Evolutionary conservation across 768 basidiomycete species (phyloP).

Genomic region (Xerocomellus intermedius): DNA sequence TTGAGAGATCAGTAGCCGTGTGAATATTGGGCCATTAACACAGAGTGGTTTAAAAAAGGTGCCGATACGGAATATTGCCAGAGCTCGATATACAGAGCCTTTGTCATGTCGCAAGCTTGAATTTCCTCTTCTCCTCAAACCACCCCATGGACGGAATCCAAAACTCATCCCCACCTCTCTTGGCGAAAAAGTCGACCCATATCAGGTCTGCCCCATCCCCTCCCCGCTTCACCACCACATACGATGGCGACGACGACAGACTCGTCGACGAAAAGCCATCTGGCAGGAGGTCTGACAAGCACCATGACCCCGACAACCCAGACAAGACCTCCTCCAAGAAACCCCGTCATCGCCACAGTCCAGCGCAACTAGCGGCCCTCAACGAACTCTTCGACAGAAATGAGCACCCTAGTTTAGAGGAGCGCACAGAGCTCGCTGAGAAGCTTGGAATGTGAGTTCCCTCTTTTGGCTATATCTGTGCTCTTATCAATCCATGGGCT

Average conservation of each 20-base stretch:
- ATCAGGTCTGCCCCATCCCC: conserved; percentile 13
- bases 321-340: conserved; percentile 51
- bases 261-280: conserved; percentile 28
- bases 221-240: conserved; percentile 3
- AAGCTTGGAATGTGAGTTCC: conserved; percentile 70
- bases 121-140: conserved; percentile 30
- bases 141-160: conserved; percentile 26
- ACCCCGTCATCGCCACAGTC: conserved; percentile 74
- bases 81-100: conserved; percentile 40
- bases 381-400: conserved; percentile 77
- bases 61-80: conserved; percentile 40
- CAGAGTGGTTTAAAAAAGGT: conserved; percentile 35
- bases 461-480: conserved; percentile 26
- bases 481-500: conserved; percentile 17
- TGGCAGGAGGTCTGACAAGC: conserved; percentile 20
- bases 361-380: conserved; percentile 68
- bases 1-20: conserved; percentile 23
- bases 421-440: conserved; percentile 65
- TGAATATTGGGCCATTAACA: conserved; percentile 30
- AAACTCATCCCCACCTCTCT: conserved; percentile 14
- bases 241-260: conserved; percentile 24
- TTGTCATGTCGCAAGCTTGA: conserved; percentile 38
- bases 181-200: conserved; percentile 10
- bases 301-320: conserved; percentile 20
- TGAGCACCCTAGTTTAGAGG: conserved; percentile 71